Evolutionary conservation across 169 alveolate species (phyloP).

Genomic region (Plasmodium ovale): DNA sequence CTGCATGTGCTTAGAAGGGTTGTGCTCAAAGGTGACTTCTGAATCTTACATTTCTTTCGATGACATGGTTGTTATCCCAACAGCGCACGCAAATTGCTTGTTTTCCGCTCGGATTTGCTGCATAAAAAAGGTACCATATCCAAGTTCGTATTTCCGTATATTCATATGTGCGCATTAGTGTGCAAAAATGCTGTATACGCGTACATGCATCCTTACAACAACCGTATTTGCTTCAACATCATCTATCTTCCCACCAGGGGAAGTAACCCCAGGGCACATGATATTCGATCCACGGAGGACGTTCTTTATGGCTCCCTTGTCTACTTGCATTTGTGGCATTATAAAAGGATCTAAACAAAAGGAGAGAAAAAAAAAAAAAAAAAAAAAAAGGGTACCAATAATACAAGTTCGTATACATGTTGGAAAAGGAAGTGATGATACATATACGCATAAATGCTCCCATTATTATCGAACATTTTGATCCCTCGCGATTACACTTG

Average conservation of each 20-base stretch:
- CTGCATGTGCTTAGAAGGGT: no score
- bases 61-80: conserved; percentile 95
- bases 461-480: neutral
- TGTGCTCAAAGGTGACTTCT: no score
- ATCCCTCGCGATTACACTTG: conserved; percentile 86
- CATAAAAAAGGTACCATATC: neutral
- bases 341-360: conserved; percentile 91
- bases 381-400: conserved; percentile 26
- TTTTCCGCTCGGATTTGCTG: conserved; percentile 95
- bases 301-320: conserved; percentile 96
- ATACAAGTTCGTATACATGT: no score
- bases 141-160: neutral
- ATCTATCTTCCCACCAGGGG: conserved; percentile 96
- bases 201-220: conserved; percentile 78
- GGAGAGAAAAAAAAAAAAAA: no score
- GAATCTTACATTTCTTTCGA: conserved; percentile 91
- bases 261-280: conserved; percentile 98
- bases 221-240: conserved; percentile 90
- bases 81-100: conserved; percentile 94
- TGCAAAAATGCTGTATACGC: neutral
- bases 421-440: conserved; percentile 2
- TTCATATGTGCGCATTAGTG: neutral
- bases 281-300: conserved; percentile 96
- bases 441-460: neutral
- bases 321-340: conserved; percentile 97